These are phyloP conservation scores for Arachis stenosperma DNA, from an alignment of 306 rosid genomes.

Conservation along the genomic window DNA sequence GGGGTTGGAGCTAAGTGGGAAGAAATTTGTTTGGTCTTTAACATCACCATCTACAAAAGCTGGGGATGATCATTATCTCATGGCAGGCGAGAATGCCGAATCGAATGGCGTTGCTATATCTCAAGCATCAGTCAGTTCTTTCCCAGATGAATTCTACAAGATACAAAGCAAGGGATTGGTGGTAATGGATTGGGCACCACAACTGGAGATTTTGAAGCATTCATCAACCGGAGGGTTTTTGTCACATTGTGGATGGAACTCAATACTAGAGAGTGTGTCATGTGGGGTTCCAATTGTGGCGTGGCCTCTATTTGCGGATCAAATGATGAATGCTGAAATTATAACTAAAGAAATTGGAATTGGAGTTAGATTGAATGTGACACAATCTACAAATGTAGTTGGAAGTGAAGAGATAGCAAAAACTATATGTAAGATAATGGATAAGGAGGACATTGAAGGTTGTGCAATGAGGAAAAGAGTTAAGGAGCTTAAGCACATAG, in stretches of 20 bases:
- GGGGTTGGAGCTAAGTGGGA: background rate
- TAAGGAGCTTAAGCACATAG: background rate
- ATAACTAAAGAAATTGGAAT: background rate
- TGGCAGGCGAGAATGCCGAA: background rate
- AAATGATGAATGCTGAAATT: constrained; percentile 11
- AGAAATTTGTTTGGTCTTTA: background rate
- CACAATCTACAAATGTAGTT: background rate
- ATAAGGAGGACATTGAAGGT: background rate
- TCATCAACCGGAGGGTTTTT: background rate
- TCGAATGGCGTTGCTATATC: too few relatives aligned
- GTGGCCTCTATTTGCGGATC: background rate
- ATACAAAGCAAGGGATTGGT: background rate
- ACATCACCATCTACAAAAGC: background rate
- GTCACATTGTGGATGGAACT: constrained; percentile 19
- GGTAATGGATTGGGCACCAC: background rate
- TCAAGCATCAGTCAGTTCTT: background rate
- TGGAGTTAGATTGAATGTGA: background rate
- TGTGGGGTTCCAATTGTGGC: background rate
- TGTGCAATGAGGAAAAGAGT: background rate
- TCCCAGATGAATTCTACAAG: background rate
- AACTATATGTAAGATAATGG: background rate
- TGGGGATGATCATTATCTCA: background rate
- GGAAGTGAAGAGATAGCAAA: background rate
- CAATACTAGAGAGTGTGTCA: background rate
- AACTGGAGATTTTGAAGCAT: background rate